Percentiles rank a stretch among this genome's conserved stretches.
phyloP scores from a whole-genome alignment of 1,284 basidiomycete genomes.

The Malassezia dermatis region DNA sequence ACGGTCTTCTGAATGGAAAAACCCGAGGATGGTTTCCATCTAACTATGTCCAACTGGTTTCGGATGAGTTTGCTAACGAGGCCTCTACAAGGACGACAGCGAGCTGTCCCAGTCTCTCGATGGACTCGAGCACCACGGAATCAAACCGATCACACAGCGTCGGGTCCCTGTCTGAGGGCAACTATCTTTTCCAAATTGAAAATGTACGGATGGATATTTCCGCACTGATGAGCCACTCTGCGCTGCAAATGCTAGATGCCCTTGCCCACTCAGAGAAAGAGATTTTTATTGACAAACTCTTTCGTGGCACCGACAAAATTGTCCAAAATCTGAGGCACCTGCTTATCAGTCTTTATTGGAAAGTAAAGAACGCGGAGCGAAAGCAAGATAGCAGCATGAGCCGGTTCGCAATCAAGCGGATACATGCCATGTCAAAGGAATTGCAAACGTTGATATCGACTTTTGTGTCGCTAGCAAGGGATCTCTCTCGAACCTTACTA shows the following conservation, averaged over 20 bases:
- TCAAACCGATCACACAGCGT: background rate
- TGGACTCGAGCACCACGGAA: background rate
- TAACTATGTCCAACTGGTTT: conserved; percentile 75
- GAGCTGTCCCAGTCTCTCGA: background rate
- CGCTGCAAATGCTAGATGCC: background rate
- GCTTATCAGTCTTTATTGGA: background rate
- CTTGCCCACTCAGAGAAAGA: background rate
- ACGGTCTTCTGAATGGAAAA: conserved; percentile 65
- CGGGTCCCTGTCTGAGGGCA: background rate
- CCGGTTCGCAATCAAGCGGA: background rate
- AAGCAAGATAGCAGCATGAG: background rate
- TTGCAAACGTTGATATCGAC: background rate
- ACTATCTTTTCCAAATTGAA: background rate
- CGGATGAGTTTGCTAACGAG: conserved; percentile 58
- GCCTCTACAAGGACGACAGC: background rate
- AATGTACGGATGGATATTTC: background rate
- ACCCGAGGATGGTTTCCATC: conserved; percentile 87
- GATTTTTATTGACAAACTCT: background rate
- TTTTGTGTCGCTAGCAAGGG: background rate
- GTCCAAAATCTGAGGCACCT: background rate
- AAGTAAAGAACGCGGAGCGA: background rate
- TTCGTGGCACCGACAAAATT: background rate
- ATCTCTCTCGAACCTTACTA: background rate
- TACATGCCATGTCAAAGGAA: background rate
- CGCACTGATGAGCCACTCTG: background rate